Percentiles rank a stretch among this genome's conserved stretches.
Evolutionary conservation across 2,329 filamentous ascomycete species (phyloP).

Genomic region (Penicillium digitatum): DNA sequence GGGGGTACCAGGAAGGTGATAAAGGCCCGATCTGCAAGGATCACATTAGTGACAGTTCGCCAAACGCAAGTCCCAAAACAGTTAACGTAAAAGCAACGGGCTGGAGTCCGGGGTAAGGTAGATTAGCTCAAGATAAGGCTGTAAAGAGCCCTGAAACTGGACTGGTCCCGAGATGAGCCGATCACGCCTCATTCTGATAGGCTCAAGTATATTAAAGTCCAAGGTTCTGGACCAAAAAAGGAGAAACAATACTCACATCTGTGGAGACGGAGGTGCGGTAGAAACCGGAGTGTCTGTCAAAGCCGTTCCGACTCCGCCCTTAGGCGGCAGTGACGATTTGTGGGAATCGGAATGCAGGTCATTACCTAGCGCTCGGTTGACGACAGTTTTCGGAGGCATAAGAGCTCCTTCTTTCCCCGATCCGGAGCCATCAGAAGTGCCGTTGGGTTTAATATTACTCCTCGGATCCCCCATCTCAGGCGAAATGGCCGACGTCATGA

Average conservation of each 20-base stretch:
- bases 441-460: constrained; percentile 22
- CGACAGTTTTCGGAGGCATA: constrained; percentile 39
- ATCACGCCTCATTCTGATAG: constrained; percentile 4
- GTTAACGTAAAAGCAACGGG: neutral
- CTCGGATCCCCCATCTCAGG: constrained; percentile 23
- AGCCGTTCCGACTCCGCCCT: constrained; percentile 50
- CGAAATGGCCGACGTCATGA: constrained; percentile 41
- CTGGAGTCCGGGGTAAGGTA: neutral
- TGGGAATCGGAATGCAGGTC: constrained; percentile 40
- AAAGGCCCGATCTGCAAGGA: constrained; percentile 21
- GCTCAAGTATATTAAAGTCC: neutral
- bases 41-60: constrained; percentile 4
- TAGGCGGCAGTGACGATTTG: constrained; percentile 34
- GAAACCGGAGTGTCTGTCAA: constrained; percentile 61
- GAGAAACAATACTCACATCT: constrained; percentile 50
- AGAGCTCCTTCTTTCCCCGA: constrained; percentile 32
- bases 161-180: neutral
- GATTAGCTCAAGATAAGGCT: constrained; percentile 8
- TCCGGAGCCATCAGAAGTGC: constrained; percentile 21
- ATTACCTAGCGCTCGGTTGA: constrained; percentile 43
- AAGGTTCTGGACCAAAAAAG: constrained; percentile 15
- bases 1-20: constrained; percentile 56
- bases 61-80: constrained; percentile 2
- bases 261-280: constrained; percentile 60
- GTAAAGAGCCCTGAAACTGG: neutral